phyloP scores from a whole-genome alignment of 1,284 basidiomycete species.

The Rhodotorula sp. region DNA sequence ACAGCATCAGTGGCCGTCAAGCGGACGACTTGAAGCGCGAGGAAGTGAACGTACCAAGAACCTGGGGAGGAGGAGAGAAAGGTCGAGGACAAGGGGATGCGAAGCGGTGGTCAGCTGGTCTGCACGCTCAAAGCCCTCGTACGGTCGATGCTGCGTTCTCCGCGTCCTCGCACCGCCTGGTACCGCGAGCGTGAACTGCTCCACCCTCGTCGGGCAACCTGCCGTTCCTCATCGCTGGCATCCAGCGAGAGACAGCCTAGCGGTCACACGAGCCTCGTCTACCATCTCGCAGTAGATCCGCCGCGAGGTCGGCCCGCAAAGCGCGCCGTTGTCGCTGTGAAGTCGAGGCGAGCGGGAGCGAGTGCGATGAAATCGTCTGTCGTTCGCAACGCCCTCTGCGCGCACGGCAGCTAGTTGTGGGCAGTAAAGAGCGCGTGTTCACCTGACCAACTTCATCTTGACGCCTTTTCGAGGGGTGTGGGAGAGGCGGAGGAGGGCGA shows the following conservation, averaged over 20 bases:
- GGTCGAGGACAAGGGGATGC: too few species aligned
- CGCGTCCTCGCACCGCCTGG: too few species aligned
- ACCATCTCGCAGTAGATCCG: too few species aligned
- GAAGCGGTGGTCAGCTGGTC: neutral
- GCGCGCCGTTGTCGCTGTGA: too few species aligned
- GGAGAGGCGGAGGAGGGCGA: neutral
- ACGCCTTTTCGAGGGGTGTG: neutral
- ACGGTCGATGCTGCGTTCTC: neutral
- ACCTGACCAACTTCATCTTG: conserved; percentile 56
- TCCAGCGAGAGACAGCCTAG: too few species aligned
- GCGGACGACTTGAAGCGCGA: neutral
- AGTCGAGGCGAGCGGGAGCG: too few species aligned
- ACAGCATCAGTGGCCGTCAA: neutral
- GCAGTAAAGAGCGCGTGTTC: conserved; percentile 15
- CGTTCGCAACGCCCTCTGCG: too few species aligned
- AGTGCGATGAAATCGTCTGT: neutral
- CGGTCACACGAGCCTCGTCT: too few species aligned
- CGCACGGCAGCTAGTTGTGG: neutral
- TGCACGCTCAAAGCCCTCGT: too few species aligned
- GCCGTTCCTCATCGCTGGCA: too few species aligned
- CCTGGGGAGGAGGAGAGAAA: conserved; percentile 11
- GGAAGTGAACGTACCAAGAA: conserved; percentile 29
- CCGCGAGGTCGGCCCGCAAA: too few species aligned
- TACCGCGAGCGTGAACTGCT: neutral
- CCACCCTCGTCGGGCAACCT: neutral